Evolutionary conservation across 2,329 filamentous ascomycete genomes (phyloP).

Genomic region (Cyphellophora attinorum): DNA sequence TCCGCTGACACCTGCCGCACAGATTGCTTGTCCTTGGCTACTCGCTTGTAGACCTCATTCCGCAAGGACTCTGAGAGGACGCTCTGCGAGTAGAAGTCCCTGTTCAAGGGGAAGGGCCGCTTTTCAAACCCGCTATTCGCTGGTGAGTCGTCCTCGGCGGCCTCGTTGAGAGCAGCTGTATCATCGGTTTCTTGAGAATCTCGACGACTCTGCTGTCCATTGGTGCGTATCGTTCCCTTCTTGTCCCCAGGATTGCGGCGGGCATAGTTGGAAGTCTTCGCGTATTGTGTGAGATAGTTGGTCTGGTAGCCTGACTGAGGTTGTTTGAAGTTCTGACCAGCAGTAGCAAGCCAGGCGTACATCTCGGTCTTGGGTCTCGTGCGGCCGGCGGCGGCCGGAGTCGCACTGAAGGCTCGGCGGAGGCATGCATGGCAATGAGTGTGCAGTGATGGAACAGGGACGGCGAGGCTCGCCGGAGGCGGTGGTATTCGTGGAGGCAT

Average conservation of each 20-base stretch:
- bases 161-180: not conserved
- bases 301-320: not conserved
- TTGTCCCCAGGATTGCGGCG: not conserved
- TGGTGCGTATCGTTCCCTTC: not conserved
- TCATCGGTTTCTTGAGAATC: too few species aligned
- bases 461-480: slow-evolving; percentile 6
- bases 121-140: slow-evolving; percentile 12
- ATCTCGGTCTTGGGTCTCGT: not conserved
- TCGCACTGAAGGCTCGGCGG: slow-evolving; percentile 16
- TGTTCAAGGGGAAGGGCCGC: slow-evolving; percentile 67
- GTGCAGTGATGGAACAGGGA: slow-evolving; percentile 11
- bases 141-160: not conserved
- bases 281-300: not conserved
- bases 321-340: not conserved
- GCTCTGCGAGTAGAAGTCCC: slow-evolving; percentile 57
- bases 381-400: slow-evolving; percentile 6
- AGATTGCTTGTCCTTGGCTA: slow-evolving; percentile 56
- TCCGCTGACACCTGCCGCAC: slow-evolving; percentile 69
- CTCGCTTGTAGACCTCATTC: slow-evolving; percentile 62
- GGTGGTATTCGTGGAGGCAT: slow-evolving; percentile 16
- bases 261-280: not conserved
- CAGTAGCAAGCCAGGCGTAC: not conserved
- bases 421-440: slow-evolving; percentile 19
- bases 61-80: slow-evolving; percentile 66
- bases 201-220: too few species aligned